Evolutionary conservation across 768 basidiomycete species (phyloP), one percentile per base, ranked within the genome.

Genomic region (Termitomyces sp.): DNA sequence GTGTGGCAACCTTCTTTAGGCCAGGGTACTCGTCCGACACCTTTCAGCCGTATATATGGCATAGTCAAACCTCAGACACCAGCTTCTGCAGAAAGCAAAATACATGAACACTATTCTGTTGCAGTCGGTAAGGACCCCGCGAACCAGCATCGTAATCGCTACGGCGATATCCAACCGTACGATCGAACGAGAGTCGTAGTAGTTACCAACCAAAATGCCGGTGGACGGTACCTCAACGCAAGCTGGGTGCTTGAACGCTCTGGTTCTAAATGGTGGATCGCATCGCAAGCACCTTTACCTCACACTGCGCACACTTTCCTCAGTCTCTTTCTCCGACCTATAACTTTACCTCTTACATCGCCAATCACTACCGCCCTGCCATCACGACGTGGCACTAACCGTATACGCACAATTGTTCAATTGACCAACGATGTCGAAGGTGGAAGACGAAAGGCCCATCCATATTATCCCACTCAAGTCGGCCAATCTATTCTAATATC

Each of bases 251-350:
- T 80, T 45, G 93, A 95, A 67, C 72, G 78, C 27, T 80, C 75
- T 50, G 89, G 93, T 7, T 79, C 79, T 33, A 89, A 85, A 65
- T 86, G 83, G 83, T 93, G 91, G 89, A 89, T 95, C 57, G 91
- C 91, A 3, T 81, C 90, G 0, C 93, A 95, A 67, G 93, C 93
- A 0, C 91, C 93, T 0, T 72, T 93, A 34, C 82, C 79, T 5
- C 68, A 75, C 48, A 91, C 92, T 0, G 77, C 82, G 0, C 88
- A 94, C 65, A 74, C 89, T 5, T 93, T 93, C 71, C 82, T 95
- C 67, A 89, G 83, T 61, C 69, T 89, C 47, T 76, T 93, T 60
- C 68, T 82, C 36, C 82, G 84, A 58, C 78, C 81, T 27, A 69
- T 76, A 46, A 59, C 70, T 3, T 58, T 63, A 8, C 82, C 79